Base-by-base conservation (phyloP, 106 monocot genomes). In the Dactylorhiza incarnata region DNA sequence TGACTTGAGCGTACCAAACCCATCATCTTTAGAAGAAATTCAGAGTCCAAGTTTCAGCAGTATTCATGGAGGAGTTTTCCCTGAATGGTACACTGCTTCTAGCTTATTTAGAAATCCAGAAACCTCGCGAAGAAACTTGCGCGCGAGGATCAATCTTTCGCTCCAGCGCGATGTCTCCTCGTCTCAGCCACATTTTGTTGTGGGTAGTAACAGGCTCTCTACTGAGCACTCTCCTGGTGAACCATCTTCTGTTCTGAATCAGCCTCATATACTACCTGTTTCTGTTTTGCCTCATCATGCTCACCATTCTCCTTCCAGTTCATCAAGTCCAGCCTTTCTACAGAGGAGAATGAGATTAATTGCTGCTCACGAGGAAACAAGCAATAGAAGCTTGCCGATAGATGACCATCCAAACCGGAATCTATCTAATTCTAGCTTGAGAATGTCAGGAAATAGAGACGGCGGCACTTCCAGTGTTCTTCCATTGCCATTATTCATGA, bases 81-180 rank as follows among this genome's bases (percentile, higher is more conserved):
- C 49, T 62, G 80, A 75, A 7, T 49, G 67, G 22, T 80, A 77
- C 76, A 61, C 76, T 19, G 29, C 75, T 65, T 44, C 48, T 67
- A 82, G 54, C 75, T 25, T 69, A 47, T 29, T 44, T 12, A 67
- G 79, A 22, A 76, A 78, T 82, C 62, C 71, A 6, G 95, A 85
- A 71, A 83, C 45, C 58, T 83, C 86, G 15, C 77, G 77, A 7
- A 84, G 95, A 52, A 95, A 82, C 78, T 73, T 86, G 51, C 71
- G 89, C 37, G 73, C 78, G 51, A 85, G 87, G 61, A 73, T 77
- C 10, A 87, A 82, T 73, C 75, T 85, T 76, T 24, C 79, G 29
- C 71, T 46, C 48, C 79, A 77, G 49, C 62, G 51, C 87, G 81
- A 83, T 79, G 65, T 59, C 13, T 71, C 68, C 37, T 49, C 76